A percentile compares a stretch with the other conserved stretches of the same genome.
Evolutionary conservation across 345 rosid genomes (phyloP).

Genomic region (Gossypium turneri): DNA sequence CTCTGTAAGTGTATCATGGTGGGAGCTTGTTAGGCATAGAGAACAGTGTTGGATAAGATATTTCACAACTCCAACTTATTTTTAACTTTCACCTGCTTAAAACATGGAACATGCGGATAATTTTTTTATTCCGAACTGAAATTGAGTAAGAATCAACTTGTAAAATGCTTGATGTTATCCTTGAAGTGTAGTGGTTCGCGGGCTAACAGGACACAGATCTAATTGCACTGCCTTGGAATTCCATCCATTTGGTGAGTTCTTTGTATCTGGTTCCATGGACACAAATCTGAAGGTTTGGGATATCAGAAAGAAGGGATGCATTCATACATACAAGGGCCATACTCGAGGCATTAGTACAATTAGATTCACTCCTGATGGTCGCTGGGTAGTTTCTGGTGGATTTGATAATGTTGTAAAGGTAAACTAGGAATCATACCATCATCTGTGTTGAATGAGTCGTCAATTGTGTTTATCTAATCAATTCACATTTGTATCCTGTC

Average conservation of each 20-base stretch:
- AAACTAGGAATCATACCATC: conserved; percentile 16
- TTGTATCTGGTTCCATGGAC: conserved; percentile 89
- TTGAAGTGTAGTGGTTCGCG: conserved; percentile 99
- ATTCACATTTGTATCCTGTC: conserved; percentile 6
- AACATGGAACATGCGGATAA: background rate
- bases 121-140: background rate
- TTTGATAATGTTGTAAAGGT: conserved; percentile 88
- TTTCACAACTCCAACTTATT: background rate
- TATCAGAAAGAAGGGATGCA: conserved; percentile 89
- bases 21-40: background rate
- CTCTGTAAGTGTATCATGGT: background rate
- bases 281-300: conserved; percentile 87
- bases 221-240: conserved; percentile 84
- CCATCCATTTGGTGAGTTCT: conserved; percentile 97
- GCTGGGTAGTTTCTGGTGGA: conserved; percentile 99
- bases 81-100: background rate
- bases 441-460: background rate
- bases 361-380: conserved; percentile 92
- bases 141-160: conserved; percentile 18
- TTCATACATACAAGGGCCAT: conserved; percentile 93
- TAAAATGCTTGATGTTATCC: conserved; percentile 48
- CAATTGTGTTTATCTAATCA: background rate
- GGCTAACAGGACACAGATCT: conserved; percentile 92
- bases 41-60: conserved; percentile 9
- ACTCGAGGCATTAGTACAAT: conserved; percentile 70